Evolutionary conservation across 192 early-diverging fungal species (phyloP).

Genomic region (Podila verticillata): DNA sequence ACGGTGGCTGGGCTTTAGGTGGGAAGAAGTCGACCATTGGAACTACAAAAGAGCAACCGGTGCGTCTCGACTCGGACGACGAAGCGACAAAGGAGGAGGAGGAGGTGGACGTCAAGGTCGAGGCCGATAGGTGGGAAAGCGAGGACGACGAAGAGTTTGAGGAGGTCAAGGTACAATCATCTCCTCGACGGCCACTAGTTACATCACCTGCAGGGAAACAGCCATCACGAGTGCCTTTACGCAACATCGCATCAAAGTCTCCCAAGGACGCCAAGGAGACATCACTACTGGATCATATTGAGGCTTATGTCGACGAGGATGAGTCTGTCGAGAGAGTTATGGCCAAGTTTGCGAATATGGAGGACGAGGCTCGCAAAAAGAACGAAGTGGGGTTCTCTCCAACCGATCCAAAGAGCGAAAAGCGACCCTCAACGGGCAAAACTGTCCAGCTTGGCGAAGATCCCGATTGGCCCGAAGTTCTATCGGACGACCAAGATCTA

Average conservation of each 20-base stretch:
- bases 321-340: constrained; percentile 58
- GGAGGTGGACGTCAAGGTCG: constrained; percentile 9
- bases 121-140: neutral
- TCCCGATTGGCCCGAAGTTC: constrained; percentile 12
- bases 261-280: neutral
- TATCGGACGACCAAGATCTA: constrained; percentile 30
- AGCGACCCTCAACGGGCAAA: too few species aligned
- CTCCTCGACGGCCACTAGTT: neutral
- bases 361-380: constrained; percentile 29
- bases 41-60: constrained; percentile 32
- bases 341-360: constrained; percentile 53
- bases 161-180: constrained; percentile 44
- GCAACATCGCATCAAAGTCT: neutral
- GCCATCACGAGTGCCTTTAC: neutral
- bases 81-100: constrained; percentile 43
- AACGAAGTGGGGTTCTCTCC: neutral
- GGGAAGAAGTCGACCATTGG: constrained; percentile 27
- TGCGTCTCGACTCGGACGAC: constrained; percentile 49
- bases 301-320: constrained; percentile 60
- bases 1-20: constrained; percentile 76
- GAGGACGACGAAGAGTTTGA: constrained; percentile 55
- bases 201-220: neutral
- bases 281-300: constrained; percentile 39
- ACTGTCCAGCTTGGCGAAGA: neutral
- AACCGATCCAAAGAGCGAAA: neutral